Base-by-base conservation (phyloP, 306 rosid genomes). In the Prinsepia uniflora region DNA sequence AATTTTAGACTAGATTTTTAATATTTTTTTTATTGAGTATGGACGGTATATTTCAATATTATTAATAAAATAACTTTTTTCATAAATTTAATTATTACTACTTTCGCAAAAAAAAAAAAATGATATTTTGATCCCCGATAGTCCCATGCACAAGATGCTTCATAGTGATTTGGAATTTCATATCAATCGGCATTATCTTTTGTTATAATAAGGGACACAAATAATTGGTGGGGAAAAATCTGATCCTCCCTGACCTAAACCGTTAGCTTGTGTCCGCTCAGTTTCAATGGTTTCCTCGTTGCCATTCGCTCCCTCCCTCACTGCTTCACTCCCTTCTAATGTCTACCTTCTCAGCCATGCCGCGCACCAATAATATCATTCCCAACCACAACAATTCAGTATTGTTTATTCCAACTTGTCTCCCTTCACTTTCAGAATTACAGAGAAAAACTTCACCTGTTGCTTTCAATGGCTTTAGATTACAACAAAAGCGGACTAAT, bases 281-380 rank as follows among this genome's bases (percentile, higher is more conserved):
- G 44, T 43, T 63, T 63, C 24, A 49, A 78, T 72, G 75, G 56
- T 40, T 70, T 44, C 34, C 43, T 34, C 61, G 44, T 43, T 34
- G 45, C 79, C 54, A 12, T 6, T 49, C 22, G 46, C 5, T 13
- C 20, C 14, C 70, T 24, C 62, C 3, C 30, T 44, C 66, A 50
- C 47, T 73, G 10, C 55, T 60, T n/a, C 40, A 4, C 18, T 49
- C 49, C 30, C 42, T 60, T 19, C 43, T 88, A 48, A 93, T 93
- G 98, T 96, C 96, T 30, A 68, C 79, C 42, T 43, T 62, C 79
- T 44, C 74, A 0, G 74, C 80, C 58, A 44, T 59, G 18, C 34
- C 36, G 36, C 1, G 36, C 36, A 30, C 86, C 72, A 84, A 73
- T 4, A 41, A 36, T 22, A 15, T 74, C 3, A 59, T 71, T 30